Evolutionary conservation across 192 early-diverging fungal genomes (phyloP).

Genomic region (Pecoramyces ruminantium): DNA sequence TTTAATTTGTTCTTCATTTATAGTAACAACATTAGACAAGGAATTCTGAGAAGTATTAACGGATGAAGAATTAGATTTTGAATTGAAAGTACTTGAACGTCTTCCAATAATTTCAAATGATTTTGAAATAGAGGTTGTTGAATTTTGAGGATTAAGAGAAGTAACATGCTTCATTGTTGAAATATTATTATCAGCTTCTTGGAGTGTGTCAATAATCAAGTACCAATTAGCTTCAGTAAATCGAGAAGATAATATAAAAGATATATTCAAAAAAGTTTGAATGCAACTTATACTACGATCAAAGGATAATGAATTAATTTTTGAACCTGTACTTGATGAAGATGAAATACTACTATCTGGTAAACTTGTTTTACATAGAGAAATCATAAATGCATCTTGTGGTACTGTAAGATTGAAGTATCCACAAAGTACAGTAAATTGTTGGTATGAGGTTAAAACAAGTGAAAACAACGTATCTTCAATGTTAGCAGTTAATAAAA

Average conservation of each 20-base stretch:
- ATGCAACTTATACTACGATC: conserved; percentile 67
- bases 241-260: not conserved
- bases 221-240: conserved; percentile 55
- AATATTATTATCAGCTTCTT: conserved; percentile 66
- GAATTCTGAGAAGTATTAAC: not conserved
- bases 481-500: conserved; percentile 54
- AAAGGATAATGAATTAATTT: conserved; percentile 17
- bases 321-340: not conserved
- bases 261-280: conserved; percentile 45
- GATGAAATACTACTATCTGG: conserved; percentile 24
- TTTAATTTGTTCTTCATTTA: not conserved
- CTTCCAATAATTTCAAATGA: not conserved
- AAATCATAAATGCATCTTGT: conserved; percentile 71
- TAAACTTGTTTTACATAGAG: conserved; percentile 63
- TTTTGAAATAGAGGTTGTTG: not conserved
- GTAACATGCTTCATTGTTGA: conserved; percentile 13
- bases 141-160: not conserved
- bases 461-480: conserved; percentile 73
- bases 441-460: conserved; percentile 49
- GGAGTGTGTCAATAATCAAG: conserved; percentile 68
- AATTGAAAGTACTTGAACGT: not conserved
- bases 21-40: not conserved
- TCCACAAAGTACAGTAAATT: conserved; percentile 62
- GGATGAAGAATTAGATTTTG: not conserved
- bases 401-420: conserved; percentile 57